phyloP scores from a whole-genome alignment of 1,284 basidiomycete species.

The Anthracocystis panici-leucophaei region DNA sequence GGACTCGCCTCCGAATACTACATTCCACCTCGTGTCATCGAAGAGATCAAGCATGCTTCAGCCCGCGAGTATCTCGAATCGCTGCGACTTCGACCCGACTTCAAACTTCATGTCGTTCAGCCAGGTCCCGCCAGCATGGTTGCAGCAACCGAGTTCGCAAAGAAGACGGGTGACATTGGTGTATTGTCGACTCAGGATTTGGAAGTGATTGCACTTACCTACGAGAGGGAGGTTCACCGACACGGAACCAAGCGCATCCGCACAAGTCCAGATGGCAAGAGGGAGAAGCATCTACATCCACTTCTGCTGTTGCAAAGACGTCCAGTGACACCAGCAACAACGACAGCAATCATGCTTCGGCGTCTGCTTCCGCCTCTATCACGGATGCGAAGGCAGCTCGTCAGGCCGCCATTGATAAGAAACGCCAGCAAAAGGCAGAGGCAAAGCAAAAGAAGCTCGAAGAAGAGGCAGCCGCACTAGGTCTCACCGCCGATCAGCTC shows the following conservation, averaged over 20 bases:
- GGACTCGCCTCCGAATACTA: conserved; percentile 64
- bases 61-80: conserved; percentile 64
- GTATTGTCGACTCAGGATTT: conserved; percentile 93
- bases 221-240: conserved; percentile 77
- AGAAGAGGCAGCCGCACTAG: conserved; percentile 30
- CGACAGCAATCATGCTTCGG: conserved; percentile 22
- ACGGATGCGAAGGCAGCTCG: conserved; percentile 20
- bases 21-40: conserved; percentile 62
- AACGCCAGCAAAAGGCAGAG: conserved; percentile 39
- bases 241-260: conserved; percentile 73
- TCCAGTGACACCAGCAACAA: conserved; percentile 19
- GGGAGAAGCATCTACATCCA: conserved; percentile 33
- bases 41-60: conserved; percentile 65
- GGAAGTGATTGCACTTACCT: conserved; percentile 88
- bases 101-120: conserved; percentile 61
- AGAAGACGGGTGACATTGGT: conserved; percentile 95
- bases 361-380: conserved; percentile 10
- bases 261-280: conserved; percentile 70
- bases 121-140: conserved; percentile 61
- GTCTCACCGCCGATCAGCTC: conserved; percentile 38
- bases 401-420: conserved; percentile 46
- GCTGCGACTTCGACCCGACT: conserved; percentile 55
- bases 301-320: conserved; percentile 1
- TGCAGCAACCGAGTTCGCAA: conserved; percentile 87
- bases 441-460: conserved; percentile 39